Evolutionary conservation across 2,329 filamentous ascomycete genomes (phyloP).

Genomic region (Dactylellina leptospora): DNA sequence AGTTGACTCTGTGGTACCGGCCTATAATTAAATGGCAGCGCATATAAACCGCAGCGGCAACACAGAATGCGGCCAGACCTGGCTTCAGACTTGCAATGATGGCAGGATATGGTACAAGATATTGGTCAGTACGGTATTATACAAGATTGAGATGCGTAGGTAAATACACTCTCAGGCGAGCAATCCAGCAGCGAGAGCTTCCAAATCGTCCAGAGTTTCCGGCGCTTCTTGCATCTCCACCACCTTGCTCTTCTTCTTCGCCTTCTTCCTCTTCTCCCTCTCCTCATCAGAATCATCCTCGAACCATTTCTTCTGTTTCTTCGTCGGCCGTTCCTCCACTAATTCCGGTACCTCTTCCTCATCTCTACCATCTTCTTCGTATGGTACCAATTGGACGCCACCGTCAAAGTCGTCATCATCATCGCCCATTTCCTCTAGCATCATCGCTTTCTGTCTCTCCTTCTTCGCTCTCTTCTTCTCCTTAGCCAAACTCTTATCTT

Average conservation of each 20-base stretch:
- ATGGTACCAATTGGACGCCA: slow-evolving; percentile 51
- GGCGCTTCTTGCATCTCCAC: slow-evolving; percentile 67
- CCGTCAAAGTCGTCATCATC: slow-evolving; percentile 57
- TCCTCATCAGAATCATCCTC: slow-evolving; percentile 74
- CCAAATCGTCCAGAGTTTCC: slow-evolving; percentile 73
- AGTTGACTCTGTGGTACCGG: too few relatives aligned
- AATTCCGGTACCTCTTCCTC: slow-evolving; percentile 58
- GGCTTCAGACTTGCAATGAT: too few relatives aligned
- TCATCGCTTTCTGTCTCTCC: slow-evolving; percentile 75
- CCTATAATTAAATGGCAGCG: too few relatives aligned
- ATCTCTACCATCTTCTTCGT: slow-evolving; percentile 56
- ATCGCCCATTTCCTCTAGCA: slow-evolving; percentile 64
- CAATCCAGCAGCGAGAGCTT: slow-evolving; percentile 78
- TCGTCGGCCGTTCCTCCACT: slow-evolving; percentile 62
- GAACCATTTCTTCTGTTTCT: slow-evolving; percentile 79
- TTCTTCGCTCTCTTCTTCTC: slow-evolving; percentile 80
- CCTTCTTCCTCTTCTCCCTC: slow-evolving; percentile 62
- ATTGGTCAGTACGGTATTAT: too few relatives aligned
- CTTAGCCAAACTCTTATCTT: slow-evolving; percentile 82
- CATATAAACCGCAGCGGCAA: too few relatives aligned
- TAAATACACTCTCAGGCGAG: slow-evolving; percentile 66
- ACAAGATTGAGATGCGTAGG: too few relatives aligned
- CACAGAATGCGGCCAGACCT: too few relatives aligned
- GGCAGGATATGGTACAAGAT: too few relatives aligned
- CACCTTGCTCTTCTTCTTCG: slow-evolving; percentile 62